A percentile compares a stretch with the other conserved stretches of the same genome.
These are phyloP conservation scores for Scleromitrula shiraiana DNA, from an alignment of 2,329 filamentous ascomycete species.

Conservation along the genomic window DNA sequence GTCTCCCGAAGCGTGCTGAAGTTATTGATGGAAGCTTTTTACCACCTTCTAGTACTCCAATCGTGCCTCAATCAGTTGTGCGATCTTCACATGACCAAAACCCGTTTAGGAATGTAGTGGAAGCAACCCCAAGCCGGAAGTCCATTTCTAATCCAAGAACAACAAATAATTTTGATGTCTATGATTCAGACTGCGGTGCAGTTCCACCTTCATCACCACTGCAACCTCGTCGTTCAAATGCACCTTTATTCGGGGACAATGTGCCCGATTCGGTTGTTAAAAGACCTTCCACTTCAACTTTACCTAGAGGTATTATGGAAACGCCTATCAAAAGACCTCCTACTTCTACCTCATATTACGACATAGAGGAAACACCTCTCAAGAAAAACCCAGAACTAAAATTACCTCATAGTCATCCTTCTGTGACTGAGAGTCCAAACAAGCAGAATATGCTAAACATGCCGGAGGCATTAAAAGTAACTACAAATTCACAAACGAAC, in stretches of 20 bases:
- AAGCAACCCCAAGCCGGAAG: conserved; percentile 27
- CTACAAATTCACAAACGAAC: not conserved
- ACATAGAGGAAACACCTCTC: conserved; percentile 15
- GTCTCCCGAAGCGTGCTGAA: conserved; percentile 4
- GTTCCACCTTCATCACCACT: conserved; percentile 23
- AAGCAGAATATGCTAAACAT: conserved; percentile 19
- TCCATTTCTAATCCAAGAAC: not conserved
- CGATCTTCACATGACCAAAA: conserved; percentile 15
- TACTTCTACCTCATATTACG: not conserved
- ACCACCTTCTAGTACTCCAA: conserved; percentile 23
- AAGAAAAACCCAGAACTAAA: conserved; percentile 15
- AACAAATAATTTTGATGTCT: not conserved
- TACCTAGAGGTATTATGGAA: conserved; percentile 18
- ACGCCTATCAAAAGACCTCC: conserved; percentile 22
- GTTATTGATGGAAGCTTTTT: conserved; percentile 13
- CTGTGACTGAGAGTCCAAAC: conserved; percentile 8
- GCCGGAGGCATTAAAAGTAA: not conserved
- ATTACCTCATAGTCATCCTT: conserved; percentile 18
- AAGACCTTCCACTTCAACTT: not conserved
- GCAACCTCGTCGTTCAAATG: conserved; percentile 21
- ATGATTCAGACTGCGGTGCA: conserved; percentile 8
- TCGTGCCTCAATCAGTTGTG: conserved; percentile 23
- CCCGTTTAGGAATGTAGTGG: conserved; percentile 18
- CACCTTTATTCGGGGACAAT: conserved; percentile 21
- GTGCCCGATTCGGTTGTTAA: conserved; percentile 21